Conservation (phyloP, 306 rosid species). For the Casuarina cunninghamiana region DNA sequence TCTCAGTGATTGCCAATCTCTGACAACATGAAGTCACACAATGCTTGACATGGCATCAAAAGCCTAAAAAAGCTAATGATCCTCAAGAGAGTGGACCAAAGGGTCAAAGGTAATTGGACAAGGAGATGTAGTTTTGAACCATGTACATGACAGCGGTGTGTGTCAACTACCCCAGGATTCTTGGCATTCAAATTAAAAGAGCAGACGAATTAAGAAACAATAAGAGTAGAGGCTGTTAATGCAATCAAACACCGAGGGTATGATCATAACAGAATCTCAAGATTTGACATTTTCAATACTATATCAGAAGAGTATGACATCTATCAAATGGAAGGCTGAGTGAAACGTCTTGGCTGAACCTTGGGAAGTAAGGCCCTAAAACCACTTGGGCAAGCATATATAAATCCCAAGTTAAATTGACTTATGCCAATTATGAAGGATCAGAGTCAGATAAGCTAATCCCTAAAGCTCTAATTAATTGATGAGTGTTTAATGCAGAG, state of each 20-base stretch:
- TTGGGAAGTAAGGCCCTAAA: background rate
- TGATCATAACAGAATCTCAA: background rate
- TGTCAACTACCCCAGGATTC: background rate
- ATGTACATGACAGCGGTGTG: background rate
- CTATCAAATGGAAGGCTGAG: background rate
- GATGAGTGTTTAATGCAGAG: constrained; percentile 1
- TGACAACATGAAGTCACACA: background rate
- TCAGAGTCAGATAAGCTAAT: background rate
- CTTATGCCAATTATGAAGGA: background rate
- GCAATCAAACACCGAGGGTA: background rate
- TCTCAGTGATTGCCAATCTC: background rate
- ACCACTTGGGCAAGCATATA: constrained; percentile 16
- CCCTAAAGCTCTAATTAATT: background rate
- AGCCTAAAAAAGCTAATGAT: constrained; percentile 13
- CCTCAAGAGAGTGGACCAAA: constrained; percentile 1
- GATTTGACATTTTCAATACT: background rate
- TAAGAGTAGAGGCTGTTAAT: background rate
- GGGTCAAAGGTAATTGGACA: constrained; percentile 1
- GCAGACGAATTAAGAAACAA: background rate
- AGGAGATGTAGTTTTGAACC: background rate
- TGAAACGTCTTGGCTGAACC: background rate
- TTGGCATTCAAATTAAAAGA: background rate
- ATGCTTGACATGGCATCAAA: background rate
- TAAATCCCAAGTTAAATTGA: constrained; percentile 5
- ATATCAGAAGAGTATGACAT: background rate